Evolutionary conservation across 805 yeast genomes (phyloP).

Genomic region (Yueomyces sp.): DNA sequence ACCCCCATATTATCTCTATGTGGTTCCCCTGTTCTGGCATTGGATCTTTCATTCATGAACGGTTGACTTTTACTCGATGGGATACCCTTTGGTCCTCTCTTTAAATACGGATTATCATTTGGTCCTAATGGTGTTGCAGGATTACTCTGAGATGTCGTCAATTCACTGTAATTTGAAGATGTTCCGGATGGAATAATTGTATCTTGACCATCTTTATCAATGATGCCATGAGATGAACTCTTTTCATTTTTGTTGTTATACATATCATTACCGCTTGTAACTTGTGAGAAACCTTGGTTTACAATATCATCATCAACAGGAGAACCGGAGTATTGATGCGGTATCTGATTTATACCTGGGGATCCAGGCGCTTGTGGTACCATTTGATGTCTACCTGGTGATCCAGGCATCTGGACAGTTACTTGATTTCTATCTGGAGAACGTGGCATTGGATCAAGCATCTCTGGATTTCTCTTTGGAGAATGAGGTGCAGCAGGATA

Average conservation of each 20-base stretch:
- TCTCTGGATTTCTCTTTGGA: too few relatives aligned
- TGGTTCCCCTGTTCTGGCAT: not conserved
- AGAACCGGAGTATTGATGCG: too few relatives aligned
- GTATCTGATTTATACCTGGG: too few relatives aligned
- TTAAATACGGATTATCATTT: not conserved
- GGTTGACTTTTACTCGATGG: not conserved
- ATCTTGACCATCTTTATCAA: not conserved
- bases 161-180: not conserved
- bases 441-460: not conserved
- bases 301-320: too few relatives aligned
- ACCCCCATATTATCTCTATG: too few relatives aligned
- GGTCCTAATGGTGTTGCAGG: not conserved
- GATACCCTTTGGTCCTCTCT: not conserved
- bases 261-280: too few relatives aligned
- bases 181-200: not conserved
- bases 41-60: not conserved
- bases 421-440: not conserved
- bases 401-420: not conserved
- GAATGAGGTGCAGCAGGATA: too few relatives aligned
- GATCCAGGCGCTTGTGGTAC: too few relatives aligned
- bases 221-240: too few relatives aligned
- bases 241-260: too few relatives aligned
- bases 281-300: not conserved
- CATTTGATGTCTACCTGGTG: not conserved
- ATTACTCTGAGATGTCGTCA: not conserved